Conservation (phyloP, 2,329 filamentous ascomycete species). For the Coleophoma eucalyptorum region DNA sequence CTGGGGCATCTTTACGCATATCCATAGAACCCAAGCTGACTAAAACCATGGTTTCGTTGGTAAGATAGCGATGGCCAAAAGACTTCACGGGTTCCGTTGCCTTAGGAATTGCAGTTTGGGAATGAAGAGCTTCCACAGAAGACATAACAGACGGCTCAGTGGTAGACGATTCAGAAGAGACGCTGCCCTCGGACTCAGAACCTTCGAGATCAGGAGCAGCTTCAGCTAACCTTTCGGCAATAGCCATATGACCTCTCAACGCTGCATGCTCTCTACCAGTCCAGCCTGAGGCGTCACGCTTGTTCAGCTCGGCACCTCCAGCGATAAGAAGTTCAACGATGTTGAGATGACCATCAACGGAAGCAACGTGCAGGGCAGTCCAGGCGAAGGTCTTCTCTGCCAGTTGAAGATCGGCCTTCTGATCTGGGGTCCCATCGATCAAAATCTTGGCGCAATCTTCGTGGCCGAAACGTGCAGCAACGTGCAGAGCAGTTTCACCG, state of each 20-base stretch:
- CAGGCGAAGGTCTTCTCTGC: constrained; percentile 83
- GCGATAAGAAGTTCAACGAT: constrained; percentile 76
- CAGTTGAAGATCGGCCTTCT: constrained; percentile 74
- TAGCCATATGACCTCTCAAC: constrained; percentile 79
- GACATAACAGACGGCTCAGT: constrained; percentile 40
- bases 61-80: constrained; percentile 94
- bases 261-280: constrained; percentile 91
- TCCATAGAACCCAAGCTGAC: constrained; percentile 96
- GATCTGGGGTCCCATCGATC: constrained; percentile 63
- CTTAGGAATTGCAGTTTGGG: constrained; percentile 41
- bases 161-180: constrained; percentile 32
- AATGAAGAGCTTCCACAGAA: constrained; percentile 59
- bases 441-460: constrained; percentile 75
- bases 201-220: constrained; percentile 18
- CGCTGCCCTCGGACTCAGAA: constrained; percentile 5
- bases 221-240: constrained; percentile 65
- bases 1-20: constrained; percentile 73
- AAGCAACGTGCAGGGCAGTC: constrained; percentile 93
- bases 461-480: constrained; percentile 87
- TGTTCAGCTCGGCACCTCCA: constrained; percentile 72
- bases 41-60: constrained; percentile 80
- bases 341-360: constrained; percentile 77
- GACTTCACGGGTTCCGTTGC: constrained; percentile 80
- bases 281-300: constrained; percentile 85
- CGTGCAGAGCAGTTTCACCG: constrained; percentile 87